These are phyloP conservation scores for Magnaporthiopsis incrustans DNA, from an alignment of 2,329 filamentous ascomycete species.

Conservation along the genomic window DNA sequence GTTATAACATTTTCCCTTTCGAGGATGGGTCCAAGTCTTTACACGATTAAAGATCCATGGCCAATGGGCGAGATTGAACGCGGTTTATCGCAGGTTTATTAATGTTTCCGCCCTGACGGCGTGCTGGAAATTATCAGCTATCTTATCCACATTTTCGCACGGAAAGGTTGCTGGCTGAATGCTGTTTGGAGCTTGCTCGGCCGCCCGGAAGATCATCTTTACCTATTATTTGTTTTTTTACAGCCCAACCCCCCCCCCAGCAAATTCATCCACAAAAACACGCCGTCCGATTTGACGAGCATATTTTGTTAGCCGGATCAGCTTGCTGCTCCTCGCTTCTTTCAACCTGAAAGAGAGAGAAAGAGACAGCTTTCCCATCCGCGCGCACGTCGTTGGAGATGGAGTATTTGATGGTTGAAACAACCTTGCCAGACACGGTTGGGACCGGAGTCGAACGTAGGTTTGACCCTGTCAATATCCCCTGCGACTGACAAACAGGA, in stretches of 20 bases:
- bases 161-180: background rate
- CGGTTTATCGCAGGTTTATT: background rate
- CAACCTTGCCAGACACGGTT: background rate
- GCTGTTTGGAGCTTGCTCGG: background rate
- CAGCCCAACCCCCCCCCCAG: no score
- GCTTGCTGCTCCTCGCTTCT: background rate
- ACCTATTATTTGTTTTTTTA: no score
- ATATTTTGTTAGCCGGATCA: background rate
- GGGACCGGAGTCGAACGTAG: background rate
- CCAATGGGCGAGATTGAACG: background rate
- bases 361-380: background rate
- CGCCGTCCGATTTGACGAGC: background rate
- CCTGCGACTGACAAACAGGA: background rate
- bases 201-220: background rate
- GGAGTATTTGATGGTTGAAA: background rate
- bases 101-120: background rate
- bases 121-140: background rate
- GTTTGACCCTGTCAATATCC: background rate
- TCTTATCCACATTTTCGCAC: background rate
- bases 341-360: no score
- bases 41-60: background rate
- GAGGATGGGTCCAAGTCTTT: background rate
- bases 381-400: background rate
- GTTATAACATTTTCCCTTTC: background rate
- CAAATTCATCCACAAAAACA: conserved; percentile 3